A percentile compares a stretch with the other conserved stretches of the same genome.
phyloP scores from a whole-genome alignment of 1,139 yeast genomes.

The Protomyces pachydermus region DNA sequence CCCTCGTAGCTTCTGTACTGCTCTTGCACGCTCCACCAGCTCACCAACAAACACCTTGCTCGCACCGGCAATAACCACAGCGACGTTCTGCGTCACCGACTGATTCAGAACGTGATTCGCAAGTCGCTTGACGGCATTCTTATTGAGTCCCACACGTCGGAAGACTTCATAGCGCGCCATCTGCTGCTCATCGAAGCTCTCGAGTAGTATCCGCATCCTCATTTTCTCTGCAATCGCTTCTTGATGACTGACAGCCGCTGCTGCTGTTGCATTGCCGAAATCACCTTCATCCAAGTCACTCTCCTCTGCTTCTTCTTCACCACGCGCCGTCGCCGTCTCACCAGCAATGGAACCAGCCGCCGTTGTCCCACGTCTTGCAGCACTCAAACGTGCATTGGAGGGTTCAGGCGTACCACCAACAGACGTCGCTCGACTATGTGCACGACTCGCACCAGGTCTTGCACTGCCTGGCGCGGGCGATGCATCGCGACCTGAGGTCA shows the following conservation, averaged over 20 bases:
- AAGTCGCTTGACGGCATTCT: conserved; percentile 64
- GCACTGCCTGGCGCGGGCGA: background rate
- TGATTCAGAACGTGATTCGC: conserved; percentile 78
- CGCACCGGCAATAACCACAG: conserved; percentile 77
- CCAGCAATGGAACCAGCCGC: background rate
- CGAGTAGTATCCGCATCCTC: conserved; percentile 52
- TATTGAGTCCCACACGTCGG: conserved; percentile 74
- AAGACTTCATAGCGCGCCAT: conserved; percentile 84
- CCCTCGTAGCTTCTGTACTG: conserved; percentile 30
- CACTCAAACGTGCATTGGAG: background rate
- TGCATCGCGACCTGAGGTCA: background rate
- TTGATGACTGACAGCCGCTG: conserved; percentile 6
- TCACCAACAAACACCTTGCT: conserved; percentile 87
- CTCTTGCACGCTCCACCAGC: conserved; percentile 52
- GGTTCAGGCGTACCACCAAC: background rate
- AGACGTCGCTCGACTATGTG: background rate
- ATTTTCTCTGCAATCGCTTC: conserved; percentile 26
- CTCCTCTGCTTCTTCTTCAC: conserved; percentile 15
- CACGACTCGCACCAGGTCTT: background rate
- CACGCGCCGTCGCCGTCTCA: background rate
- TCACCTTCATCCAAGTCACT: conserved; percentile 22
- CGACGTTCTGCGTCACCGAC: conserved; percentile 74
- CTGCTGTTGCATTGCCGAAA: conserved; percentile 14
- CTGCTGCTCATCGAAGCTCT: conserved; percentile 73
- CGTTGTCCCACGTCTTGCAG: background rate